Percentiles rank a stretch among this genome's conserved stretches.
Evolutionary conservation across 306 rosid genomes (phyloP).

Genomic region (Cucurbita pepo): DNA sequence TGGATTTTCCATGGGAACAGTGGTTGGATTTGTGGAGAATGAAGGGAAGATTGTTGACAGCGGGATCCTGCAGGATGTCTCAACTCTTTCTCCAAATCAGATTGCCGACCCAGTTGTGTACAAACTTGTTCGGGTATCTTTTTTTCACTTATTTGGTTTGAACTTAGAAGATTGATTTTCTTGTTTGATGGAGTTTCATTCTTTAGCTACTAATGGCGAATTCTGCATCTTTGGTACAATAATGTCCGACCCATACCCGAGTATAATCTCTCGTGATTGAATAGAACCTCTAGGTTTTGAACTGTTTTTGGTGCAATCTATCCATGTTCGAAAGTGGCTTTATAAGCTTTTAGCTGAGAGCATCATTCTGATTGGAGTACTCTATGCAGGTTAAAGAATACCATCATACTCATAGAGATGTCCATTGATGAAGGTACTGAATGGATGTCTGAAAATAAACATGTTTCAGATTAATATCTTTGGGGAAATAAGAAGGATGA

Average conservation of each 20-base stretch:
- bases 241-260: background rate
- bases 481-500: too few relatives aligned
- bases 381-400: background rate
- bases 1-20: constrained; percentile 85
- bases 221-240: background rate
- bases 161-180: background rate
- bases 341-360: background rate
- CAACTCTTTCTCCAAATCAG: constrained; percentile 41
- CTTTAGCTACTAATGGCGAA: background rate
- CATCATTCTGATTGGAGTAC: constrained; percentile 2
- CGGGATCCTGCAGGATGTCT: constrained; percentile 39
- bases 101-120: constrained; percentile 81
- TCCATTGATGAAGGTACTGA: background rate
- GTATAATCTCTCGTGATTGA: background rate
- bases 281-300: background rate
- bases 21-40: constrained; percentile 62
- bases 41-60: constrained; percentile 51
- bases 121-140: constrained; percentile 90
- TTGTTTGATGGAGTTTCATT: background rate
- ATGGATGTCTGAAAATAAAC: background rate
- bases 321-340: background rate
- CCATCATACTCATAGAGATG: background rate
- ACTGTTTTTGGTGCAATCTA: background rate
- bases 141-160: background rate
- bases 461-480: background rate